phyloP scores from a whole-genome alignment of 495 filamentous ascomycete species.

The Aspergillus saccharolyticus region DNA sequence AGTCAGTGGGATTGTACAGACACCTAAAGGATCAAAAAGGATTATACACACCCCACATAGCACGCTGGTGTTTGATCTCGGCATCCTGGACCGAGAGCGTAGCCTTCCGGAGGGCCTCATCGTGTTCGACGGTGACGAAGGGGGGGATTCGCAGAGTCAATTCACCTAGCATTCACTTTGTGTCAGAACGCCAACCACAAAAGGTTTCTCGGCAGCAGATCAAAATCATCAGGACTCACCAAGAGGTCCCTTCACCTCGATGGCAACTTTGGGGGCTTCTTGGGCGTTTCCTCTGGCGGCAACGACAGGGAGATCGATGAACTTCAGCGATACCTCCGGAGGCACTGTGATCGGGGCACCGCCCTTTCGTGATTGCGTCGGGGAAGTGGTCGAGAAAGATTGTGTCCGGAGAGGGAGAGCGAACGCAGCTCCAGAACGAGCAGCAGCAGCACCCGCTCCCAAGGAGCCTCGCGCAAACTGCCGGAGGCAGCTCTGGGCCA shows the following conservation, averaged over 20 bases:
- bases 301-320: conserved; percentile 53
- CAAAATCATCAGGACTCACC: conserved; percentile 41
- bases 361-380: conserved; percentile 73
- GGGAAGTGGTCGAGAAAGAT: conserved; percentile 66
- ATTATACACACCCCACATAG: conserved; percentile 86
- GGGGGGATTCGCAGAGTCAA: conserved; percentile 66
- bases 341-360: conserved; percentile 76
- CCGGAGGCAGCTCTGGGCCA: conserved; percentile 38
- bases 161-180: conserved; percentile 45
- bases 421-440: conserved; percentile 73
- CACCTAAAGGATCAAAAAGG: background rate
- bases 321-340: conserved; percentile 67
- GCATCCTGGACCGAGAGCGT: conserved; percentile 61
- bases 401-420: conserved; percentile 45
- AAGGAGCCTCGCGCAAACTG: conserved; percentile 37
- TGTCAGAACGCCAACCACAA: conserved; percentile 4
- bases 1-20: background rate
- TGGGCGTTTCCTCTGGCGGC: conserved; percentile 47
- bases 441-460: conserved; percentile 46
- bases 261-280: conserved; percentile 49
- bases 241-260: conserved; percentile 70
- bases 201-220: background rate
- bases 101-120: conserved; percentile 54
- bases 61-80: conserved; percentile 66
- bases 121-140: conserved; percentile 65